phyloP scores from a whole-genome alignment of 345 rosid genomes.

The Capsella bursapastoris region DNA sequence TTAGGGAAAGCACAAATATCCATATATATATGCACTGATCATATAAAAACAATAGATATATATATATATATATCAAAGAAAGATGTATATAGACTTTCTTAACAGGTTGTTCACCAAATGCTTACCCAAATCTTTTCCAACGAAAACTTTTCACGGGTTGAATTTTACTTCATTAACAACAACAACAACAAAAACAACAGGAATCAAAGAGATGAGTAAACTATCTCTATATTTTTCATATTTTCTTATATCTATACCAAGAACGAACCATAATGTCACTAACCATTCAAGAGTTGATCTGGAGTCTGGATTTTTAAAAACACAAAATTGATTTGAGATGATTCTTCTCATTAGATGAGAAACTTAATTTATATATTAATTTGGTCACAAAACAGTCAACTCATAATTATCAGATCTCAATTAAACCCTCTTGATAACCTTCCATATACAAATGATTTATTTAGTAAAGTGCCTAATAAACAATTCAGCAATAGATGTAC shows the following conservation, averaged over 20 bases:
- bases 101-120: conserved; percentile 38
- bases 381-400: neutral
- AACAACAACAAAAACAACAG: no score
- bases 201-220: conserved; percentile 17
- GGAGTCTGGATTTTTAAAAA: neutral
- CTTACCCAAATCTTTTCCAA: conserved; percentile 22
- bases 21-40: neutral
- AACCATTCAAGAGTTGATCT: conserved; percentile 23
- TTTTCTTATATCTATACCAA: conserved; percentile 17
- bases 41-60: neutral
- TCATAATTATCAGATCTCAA: neutral
- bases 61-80: conserved; percentile 3
- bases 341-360: neutral
- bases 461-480: conserved; percentile 1
- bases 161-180: no score
- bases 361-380: neutral
- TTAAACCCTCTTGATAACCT: neutral
- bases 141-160: conserved; percentile 16
- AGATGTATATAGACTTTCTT: neutral
- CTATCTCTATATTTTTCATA: conserved; percentile 21
- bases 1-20: conserved; percentile 14
- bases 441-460: neutral
- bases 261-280: conserved; percentile 34
- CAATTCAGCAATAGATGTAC: neutral
- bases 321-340: conserved; percentile 6